phyloP scores from a whole-genome alignment of 441 rosid species.

The Bruguiera hainesii region DNA sequence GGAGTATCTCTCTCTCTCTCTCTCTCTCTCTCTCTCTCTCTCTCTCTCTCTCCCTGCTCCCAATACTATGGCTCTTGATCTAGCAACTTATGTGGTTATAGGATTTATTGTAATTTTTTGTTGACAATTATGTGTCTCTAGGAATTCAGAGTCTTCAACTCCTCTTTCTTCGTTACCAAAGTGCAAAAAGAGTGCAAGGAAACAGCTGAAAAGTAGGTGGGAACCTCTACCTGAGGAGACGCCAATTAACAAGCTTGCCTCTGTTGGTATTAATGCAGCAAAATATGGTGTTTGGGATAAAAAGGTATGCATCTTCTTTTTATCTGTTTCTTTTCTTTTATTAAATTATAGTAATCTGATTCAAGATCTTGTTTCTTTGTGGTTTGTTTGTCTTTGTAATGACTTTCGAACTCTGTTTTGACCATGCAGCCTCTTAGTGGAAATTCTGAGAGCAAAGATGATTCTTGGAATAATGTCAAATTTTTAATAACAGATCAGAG shows the following conservation, averaged over 20 bases:
- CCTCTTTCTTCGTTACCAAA: constrained; percentile 39
- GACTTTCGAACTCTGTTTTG: constrained; percentile 10
- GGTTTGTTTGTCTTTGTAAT: constrained; percentile 12
- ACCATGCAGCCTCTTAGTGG: constrained; percentile 41
- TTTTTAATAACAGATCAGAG: constrained; percentile 47
- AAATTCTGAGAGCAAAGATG: constrained; percentile 49
- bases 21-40: constrained; percentile 1
- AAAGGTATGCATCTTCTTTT: constrained; percentile 47
- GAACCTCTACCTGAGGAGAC: constrained; percentile 87
- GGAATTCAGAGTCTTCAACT: constrained; percentile 42
- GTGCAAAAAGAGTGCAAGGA: constrained; percentile 63
- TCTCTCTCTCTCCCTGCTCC: not conserved
- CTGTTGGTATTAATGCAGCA: constrained; percentile 37
- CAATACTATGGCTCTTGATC: constrained; percentile 9
- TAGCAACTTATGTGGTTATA: constrained; percentile 9
- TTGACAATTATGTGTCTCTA: constrained; percentile 15
- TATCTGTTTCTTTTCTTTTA: constrained; percentile 9
- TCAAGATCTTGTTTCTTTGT: constrained; percentile 2
- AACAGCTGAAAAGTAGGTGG: constrained; percentile 94
- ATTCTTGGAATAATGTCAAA: constrained; percentile 38
- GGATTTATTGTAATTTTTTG: constrained; percentile 10
- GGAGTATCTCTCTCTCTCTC: constrained; percentile 42
- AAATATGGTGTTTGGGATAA: constrained; percentile 67
- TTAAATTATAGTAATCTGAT: not conserved
- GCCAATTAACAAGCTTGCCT: constrained; percentile 42